Conservation (phyloP, 257 asterid species). For the Mentha longifolia region DNA sequence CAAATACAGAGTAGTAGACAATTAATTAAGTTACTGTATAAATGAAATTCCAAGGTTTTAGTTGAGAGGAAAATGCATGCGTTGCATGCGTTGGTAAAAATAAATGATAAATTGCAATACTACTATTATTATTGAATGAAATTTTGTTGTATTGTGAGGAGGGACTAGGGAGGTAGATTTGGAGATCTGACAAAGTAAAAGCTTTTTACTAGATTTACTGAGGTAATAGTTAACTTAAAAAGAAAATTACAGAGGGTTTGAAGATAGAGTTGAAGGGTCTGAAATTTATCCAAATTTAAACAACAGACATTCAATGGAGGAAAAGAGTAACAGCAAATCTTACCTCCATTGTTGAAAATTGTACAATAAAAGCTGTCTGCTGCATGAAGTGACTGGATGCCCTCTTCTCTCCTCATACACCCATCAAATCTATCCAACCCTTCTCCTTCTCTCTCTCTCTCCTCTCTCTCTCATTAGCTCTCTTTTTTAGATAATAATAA, state of each 20-base stretch:
- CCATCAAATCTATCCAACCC: too few species aligned
- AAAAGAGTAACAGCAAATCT: slow-evolving; percentile 23
- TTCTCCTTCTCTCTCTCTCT: too few species aligned
- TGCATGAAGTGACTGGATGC: slow-evolving; percentile 69
- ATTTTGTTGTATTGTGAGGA: background rate
- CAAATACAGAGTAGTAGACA: too few species aligned
- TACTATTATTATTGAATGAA: background rate
- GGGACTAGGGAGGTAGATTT: background rate
- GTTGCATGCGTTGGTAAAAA: too few species aligned
- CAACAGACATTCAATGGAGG: slow-evolving; percentile 30
- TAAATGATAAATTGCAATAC: background rate
- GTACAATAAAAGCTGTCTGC: slow-evolving; percentile 38
- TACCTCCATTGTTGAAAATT: slow-evolving; percentile 27
- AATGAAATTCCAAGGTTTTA: too few species aligned
- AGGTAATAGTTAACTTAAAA: background rate
- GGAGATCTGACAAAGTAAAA: slow-evolving; percentile 11
- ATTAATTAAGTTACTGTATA: too few species aligned
- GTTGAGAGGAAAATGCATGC: too few species aligned
- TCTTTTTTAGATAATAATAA: too few species aligned
- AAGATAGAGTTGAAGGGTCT: background rate
- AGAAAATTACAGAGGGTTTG: background rate
- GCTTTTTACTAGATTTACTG: slow-evolving; percentile 13
- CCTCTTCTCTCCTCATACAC: slow-evolving; percentile 45
- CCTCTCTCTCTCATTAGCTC: too few species aligned
- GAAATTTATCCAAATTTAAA: slow-evolving; percentile 25